Evolutionary conservation across 345 rosid genomes (phyloP).

Genomic region (Reutealis trisperma): DNA sequence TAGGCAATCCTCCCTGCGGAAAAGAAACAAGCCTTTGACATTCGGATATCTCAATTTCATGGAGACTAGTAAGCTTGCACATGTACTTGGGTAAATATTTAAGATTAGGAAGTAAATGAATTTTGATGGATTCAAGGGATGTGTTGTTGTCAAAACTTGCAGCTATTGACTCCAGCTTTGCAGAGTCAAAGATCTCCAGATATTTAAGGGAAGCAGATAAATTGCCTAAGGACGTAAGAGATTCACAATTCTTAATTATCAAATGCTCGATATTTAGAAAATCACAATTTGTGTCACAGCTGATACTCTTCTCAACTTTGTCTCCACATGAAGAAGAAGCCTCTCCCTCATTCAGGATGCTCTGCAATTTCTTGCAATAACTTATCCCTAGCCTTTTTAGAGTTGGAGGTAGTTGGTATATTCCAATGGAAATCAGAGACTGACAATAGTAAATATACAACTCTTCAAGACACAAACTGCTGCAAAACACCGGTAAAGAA

Average conservation of each 20-base stretch:
- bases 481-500: not conserved
- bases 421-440: slow-evolving; percentile 8
- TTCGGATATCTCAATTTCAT: not conserved
- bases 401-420: not conserved
- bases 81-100: slow-evolving; percentile 1
- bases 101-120: slow-evolving; percentile 10
- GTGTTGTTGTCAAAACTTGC: slow-evolving; percentile 1
- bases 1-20: slow-evolving; percentile 7
- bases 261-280: too few relatives aligned
- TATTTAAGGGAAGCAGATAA: too few relatives aligned
- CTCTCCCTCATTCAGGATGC: too few relatives aligned
- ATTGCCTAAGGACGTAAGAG: too few relatives aligned
- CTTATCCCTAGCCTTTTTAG: too few relatives aligned
- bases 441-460: not conserved
- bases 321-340: too few relatives aligned
- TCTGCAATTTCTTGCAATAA: too few relatives aligned
- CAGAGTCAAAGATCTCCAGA: too few relatives aligned
- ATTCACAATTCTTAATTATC: too few relatives aligned
- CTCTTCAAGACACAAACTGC: not conserved
- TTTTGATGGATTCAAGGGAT: not conserved
- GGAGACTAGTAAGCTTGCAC: slow-evolving; percentile 6
- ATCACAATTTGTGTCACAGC: too few relatives aligned
- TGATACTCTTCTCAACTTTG: too few relatives aligned
- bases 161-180: not conserved
- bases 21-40: slow-evolving; percentile 9